Conservation (phyloP, 2,329 filamentous ascomycete genomes). For the Cercospora sesami region DNA sequence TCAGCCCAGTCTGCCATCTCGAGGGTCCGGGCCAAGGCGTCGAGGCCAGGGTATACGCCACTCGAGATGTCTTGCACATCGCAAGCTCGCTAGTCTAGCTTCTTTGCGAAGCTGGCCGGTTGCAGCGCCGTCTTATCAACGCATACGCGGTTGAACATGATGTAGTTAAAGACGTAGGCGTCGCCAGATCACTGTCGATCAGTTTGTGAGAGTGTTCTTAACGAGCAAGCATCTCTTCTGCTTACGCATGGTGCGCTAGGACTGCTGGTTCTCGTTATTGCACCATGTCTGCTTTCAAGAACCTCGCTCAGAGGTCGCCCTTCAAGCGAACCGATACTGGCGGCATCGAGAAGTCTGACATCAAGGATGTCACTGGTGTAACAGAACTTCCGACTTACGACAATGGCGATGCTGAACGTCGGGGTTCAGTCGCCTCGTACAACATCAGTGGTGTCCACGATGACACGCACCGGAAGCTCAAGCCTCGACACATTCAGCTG, state of each 20-base stretch:
- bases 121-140: conserved; percentile 17
- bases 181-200: conserved; percentile 2
- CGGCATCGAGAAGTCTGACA: conserved; percentile 17
- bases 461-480: conserved; percentile 47
- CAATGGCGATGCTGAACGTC: conserved; percentile 26
- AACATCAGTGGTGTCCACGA: conserved; percentile 31
- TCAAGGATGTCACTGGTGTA: conserved; percentile 15
- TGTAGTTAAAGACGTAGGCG: conserved; percentile 14
- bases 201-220: neutral
- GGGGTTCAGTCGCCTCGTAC: conserved; percentile 28
- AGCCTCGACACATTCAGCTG: conserved; percentile 50
- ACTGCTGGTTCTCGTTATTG: neutral
- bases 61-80: conserved; percentile 11
- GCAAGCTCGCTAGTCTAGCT: conserved; percentile 13
- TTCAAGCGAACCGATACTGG: conserved; percentile 24
- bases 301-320: conserved; percentile 17
- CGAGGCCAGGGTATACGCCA: conserved; percentile 9
- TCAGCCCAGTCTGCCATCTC: conserved; percentile 4
- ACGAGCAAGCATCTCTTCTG: neutral
- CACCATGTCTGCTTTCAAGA: conserved; percentile 24
- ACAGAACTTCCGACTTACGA: conserved; percentile 19
- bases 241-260: conserved; percentile 2
- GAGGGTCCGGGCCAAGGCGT: conserved; percentile 16
- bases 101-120: conserved; percentile 8
- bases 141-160: conserved; percentile 6